Base-by-base conservation (phyloP, 169 alveolate genomes). In the Perkinsus olseni region DNA sequence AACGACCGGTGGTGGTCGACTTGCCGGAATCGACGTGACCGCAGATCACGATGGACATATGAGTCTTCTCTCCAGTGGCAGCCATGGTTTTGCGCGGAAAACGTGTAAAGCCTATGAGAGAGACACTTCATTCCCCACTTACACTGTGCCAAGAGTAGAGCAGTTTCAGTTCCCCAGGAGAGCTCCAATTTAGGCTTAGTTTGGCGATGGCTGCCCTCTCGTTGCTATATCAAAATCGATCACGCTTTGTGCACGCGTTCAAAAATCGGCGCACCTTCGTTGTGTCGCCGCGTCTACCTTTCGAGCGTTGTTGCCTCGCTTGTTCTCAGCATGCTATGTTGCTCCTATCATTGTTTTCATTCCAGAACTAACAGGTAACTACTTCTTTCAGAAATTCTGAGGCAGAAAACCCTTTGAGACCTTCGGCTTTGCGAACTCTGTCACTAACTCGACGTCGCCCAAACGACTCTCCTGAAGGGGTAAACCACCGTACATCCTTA, bases 11-110 rank as follows among this genome's bases (percentile, higher is more conserved):
- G 91, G 99, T 98, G 91, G 99, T 99, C 95, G 99, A 97, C 96
- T 99, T 99, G 93, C 99, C 99, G 94, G 98, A 96, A 94, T 99
- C 99, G 98, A 99, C 99, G 95, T 99, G 99, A 94, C 99, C 99
- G 95, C 98, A 97, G 91, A 98, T 99, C 91, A 98, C 99, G 94
- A 98, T 94, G 98, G 97, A 97, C 39, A 98, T 96, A 96, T 98
- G 99, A 92, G 98, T 96, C 97, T 98, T 98, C 94, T 97, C 98
- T 62, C 82, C 82, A 62, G 82, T 62, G 82, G 82, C 82, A 62
- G 82, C 82, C 82, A 62, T 62, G 82, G 82, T 62, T 62, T 62
- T 62, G 82, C 82, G 82, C 82, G 82, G 82, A 62, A 62, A 62
- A 62, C 82, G 82, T 62, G 82, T 62, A 62, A 62, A 62, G 82